A percentile compares a stretch with the other conserved stretches of the same genome.
Evolutionary conservation across 768 basidiomycete genomes (phyloP).

Genomic region (Tubosaeta brunneosetosa): DNA sequence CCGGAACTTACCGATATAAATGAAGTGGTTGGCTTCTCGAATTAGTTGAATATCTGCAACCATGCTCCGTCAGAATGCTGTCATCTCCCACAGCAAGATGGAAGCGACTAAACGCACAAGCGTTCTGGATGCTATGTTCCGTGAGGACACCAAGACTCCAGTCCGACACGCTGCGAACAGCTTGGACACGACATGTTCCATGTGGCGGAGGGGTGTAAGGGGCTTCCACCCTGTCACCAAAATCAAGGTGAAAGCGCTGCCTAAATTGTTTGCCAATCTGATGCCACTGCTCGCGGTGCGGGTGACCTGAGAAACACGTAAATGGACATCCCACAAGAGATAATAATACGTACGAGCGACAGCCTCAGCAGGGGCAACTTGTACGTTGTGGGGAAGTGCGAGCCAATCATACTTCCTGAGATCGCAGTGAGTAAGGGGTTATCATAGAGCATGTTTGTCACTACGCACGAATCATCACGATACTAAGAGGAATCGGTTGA

Average conservation of each 20-base stretch:
- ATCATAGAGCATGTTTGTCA: neutral
- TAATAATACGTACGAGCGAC: slow-evolving; percentile 45
- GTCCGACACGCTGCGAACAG: slow-evolving; percentile 79
- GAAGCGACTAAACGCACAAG: slow-evolving; percentile 52
- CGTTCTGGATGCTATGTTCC: slow-evolving; percentile 90
- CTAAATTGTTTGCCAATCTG: slow-evolving; percentile 54
- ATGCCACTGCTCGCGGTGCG: slow-evolving; percentile 60
- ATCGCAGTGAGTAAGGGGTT: slow-evolving; percentile 5
- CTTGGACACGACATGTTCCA: slow-evolving; percentile 69
- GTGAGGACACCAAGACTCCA: slow-evolving; percentile 93
- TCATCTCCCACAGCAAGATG: neutral
- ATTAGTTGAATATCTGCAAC: slow-evolving; percentile 71
- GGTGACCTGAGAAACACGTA: slow-evolving; percentile 45
- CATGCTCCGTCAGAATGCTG: neutral
- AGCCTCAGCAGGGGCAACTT: slow-evolving; percentile 59
- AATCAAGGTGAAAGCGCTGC: slow-evolving; percentile 57
- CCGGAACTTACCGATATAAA: slow-evolving; percentile 80
- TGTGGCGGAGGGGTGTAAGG: slow-evolving; percentile 41
- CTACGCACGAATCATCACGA: slow-evolving; percentile 42
- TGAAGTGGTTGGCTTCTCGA: slow-evolving; percentile 76
- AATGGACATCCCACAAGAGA: neutral
- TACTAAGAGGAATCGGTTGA: slow-evolving; percentile 22
- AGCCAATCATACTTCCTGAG: slow-evolving; percentile 59
- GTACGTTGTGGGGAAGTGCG: slow-evolving; percentile 71
- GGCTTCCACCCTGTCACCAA: slow-evolving; percentile 36